Evolutionary conservation across 2,329 filamentous ascomycete genomes (phyloP), one percentile per base, ranked within the genome.

Genomic region (Neoarthrinium moseri): DNA sequence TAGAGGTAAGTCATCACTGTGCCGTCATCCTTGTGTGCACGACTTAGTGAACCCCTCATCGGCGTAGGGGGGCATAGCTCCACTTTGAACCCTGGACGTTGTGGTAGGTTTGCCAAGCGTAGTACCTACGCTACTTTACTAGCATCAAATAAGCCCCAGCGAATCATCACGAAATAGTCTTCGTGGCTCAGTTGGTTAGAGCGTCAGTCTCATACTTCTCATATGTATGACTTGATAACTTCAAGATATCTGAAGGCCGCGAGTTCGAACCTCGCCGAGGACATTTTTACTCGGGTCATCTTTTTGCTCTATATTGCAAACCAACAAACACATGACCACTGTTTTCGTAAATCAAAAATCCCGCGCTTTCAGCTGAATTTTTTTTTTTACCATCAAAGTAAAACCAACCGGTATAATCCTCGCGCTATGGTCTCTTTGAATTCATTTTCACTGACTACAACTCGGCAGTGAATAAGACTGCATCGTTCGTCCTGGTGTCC

Each of bases 131-230:
- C 18, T 12, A 5, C 8, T 8, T 5, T 4, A 11, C n/a, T 13
- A 4, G 12, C 13, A 39, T n/a, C 15, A 18, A 40, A 29, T 40
- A 40, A 22, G 3, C 3, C 32, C 6, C 6, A 5, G 2, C 3
- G 18, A 1, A 7, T 27, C 37, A 40, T 27, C 37, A 38, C 23
- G 13, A 40, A 30, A 21, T 13, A 44, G 64, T 66, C 61, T 68
- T 65, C 56, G 60, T 69, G 65, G 64, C 66, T 68, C 62, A 67
- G 66, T 68, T 67, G 65, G 65, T 61, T 64, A 68, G 63, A 68
- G 66, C 65, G 66, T 68, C 64, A 64, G 66, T 68, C 65, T 68
- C 65, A 67, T 68, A 68, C 26, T 29, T 40, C 12, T 3, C n/a
- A 40, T 40, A n/a, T 3, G 30, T 40, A 40, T 40, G 37, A 40